A percentile compares a stretch with the other conserved stretches of the same genome.
These are phyloP conservation scores for Periconia digitata DNA, from an alignment of 2,329 filamentous ascomycete species.

Conservation along the genomic window DNA sequence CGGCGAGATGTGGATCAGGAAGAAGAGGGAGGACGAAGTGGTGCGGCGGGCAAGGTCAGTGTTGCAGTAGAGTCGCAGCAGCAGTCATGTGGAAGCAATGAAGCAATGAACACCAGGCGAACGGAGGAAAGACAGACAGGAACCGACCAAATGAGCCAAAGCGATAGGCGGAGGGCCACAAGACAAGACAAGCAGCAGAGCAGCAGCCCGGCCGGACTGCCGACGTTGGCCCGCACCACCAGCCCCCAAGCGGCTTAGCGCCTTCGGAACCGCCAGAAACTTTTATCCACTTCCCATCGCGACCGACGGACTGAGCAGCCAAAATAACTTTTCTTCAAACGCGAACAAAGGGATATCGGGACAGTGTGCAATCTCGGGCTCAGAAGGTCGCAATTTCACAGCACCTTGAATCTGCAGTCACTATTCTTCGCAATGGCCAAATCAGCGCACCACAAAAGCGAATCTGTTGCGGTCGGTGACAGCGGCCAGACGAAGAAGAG, in stretches of 20 bases:
- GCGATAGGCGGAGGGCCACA: too few relatives aligned
- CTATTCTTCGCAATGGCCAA: constrained; percentile 34
- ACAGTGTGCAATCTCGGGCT: too few relatives aligned
- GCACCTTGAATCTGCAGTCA: too few relatives aligned
- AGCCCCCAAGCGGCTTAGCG: neutral
- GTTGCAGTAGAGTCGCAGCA: constrained; percentile 1
- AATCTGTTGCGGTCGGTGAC: constrained; percentile 9
- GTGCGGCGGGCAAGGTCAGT: constrained; percentile 16
- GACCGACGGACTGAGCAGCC: too few relatives aligned
- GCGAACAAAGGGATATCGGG: too few relatives aligned
- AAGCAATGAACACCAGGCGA: neutral
- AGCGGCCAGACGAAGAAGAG: constrained; percentile 10
- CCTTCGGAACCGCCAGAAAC: neutral
- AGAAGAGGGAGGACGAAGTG: neutral
- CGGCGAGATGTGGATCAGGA: neutral
- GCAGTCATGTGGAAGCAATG: neutral
- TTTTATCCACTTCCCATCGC: too few relatives aligned
- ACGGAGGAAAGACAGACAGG: neutral
- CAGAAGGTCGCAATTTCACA: too few relatives aligned
- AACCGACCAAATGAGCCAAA: too few relatives aligned
- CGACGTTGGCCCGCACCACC: neutral
- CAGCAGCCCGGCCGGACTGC: neutral
- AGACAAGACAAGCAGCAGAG: too few relatives aligned
- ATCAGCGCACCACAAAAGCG: constrained; percentile 28
- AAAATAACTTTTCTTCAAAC: too few relatives aligned